Conservation (phyloP, 1,284 basidiomycete genomes). For the Phaffia rhodozyma region DNA sequence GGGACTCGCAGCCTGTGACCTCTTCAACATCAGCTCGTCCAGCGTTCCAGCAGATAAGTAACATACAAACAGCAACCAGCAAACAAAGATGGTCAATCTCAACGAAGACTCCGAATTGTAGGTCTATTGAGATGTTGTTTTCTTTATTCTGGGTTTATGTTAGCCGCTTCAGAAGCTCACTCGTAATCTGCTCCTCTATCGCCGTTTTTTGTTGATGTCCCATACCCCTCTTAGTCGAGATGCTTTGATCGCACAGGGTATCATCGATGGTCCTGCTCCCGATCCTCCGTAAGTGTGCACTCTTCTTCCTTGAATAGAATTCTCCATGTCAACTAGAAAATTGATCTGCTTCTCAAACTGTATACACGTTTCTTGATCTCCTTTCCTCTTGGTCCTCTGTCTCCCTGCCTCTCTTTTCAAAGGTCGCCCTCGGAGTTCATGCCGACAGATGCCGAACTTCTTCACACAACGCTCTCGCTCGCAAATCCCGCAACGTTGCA, state of each 20-base stretch:
- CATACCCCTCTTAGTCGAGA: slow-evolving; percentile 30
- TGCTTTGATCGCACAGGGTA: slow-evolving; percentile 31
- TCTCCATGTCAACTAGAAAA: not conserved
- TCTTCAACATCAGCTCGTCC: not conserved
- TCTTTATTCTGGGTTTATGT: too few relatives aligned
- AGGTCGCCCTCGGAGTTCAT: slow-evolving; percentile 23
- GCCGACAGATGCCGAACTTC: slow-evolving; percentile 37
- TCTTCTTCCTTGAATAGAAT: not conserved
- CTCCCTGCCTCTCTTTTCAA: not conserved
- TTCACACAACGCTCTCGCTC: slow-evolving; percentile 37
- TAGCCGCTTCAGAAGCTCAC: too few relatives aligned
- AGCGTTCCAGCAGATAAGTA: not conserved
- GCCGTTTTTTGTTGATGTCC: slow-evolving; percentile 1
- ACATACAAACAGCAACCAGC: too few relatives aligned
- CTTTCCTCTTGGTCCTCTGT: not conserved
- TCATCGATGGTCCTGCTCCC: slow-evolving; percentile 7
- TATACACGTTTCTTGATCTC: not conserved
- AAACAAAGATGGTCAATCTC: slow-evolving; percentile 42
- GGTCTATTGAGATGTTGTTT: slow-evolving; percentile 28
- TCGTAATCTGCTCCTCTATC: too few relatives aligned
- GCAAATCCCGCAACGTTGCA: slow-evolving; percentile 51
- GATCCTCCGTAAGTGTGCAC: not conserved
- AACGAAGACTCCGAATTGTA: slow-evolving; percentile 91
- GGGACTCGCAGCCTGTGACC: too few relatives aligned
- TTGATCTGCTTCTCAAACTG: not conserved